These are phyloP conservation scores for Salix udensis DNA, from an alignment of 345 rosid genomes.

Conservation along the genomic window DNA sequence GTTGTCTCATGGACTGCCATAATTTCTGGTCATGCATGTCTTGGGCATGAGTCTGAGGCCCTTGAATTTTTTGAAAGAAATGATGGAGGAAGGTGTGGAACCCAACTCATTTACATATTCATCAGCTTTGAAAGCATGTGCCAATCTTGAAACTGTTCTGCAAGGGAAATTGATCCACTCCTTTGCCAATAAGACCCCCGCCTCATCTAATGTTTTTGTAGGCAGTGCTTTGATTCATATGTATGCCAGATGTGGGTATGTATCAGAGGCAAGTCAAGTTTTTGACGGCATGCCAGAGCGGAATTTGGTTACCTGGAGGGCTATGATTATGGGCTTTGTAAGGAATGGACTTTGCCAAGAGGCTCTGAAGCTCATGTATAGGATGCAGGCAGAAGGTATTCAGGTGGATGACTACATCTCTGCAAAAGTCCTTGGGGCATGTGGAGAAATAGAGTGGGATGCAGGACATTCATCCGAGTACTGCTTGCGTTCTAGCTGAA, in stretches of 20 bases:
- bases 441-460: slow-evolving; percentile 61
- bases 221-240: slow-evolving; percentile 76
- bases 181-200: slow-evolving; percentile 64
- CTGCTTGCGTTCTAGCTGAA: slow-evolving; percentile 39
- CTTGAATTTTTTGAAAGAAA: slow-evolving; percentile 66
- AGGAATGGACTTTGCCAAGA: slow-evolving; percentile 67
- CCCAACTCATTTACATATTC: slow-evolving; percentile 81
- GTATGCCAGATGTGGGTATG: slow-evolving; percentile 79
- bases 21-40: slow-evolving; percentile 71
- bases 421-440: slow-evolving; percentile 52
- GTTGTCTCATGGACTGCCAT: slow-evolving; percentile 94
- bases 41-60: slow-evolving; percentile 75
- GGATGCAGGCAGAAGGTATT: slow-evolving; percentile 74
- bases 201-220: slow-evolving; percentile 64
- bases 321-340: slow-evolving; percentile 79
- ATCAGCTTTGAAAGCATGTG: slow-evolving; percentile 80
- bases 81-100: slow-evolving; percentile 83
- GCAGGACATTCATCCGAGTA: slow-evolving; percentile 30
- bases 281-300: slow-evolving; percentile 73
- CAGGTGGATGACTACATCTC: slow-evolving; percentile 67
- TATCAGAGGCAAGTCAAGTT: slow-evolving; percentile 66
- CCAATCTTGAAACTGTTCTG: slow-evolving; percentile 53
- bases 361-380: slow-evolving; percentile 79
- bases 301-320: slow-evolving; percentile 71
- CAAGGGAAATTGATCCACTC: slow-evolving; percentile 75